Percentiles rank a stretch among this genome's conserved stretches.
Evolutionary conservation across 1,284 basidiomycete species (phyloP).

Genomic region (Mycosarcoma maydis): DNA sequence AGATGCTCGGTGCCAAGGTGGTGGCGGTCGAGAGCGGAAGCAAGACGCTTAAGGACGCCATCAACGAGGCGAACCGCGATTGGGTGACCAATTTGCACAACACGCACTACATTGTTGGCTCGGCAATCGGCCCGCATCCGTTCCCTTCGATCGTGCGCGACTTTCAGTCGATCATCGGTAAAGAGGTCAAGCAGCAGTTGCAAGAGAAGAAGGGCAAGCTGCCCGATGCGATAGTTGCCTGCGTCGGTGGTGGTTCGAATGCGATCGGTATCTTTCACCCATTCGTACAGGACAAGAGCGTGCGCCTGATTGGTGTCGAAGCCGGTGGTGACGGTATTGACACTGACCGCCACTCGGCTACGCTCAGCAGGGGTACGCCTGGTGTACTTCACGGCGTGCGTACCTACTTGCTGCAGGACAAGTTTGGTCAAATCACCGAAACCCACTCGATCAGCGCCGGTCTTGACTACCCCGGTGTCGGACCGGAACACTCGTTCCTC

Average conservation of each 20-base stretch:
- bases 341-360: constrained; percentile 88
- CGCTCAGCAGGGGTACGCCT: constrained; percentile 85
- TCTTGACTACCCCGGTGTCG: constrained; percentile 77
- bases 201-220: constrained; percentile 80
- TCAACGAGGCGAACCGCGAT: constrained; percentile 73
- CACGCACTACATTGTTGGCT: constrained; percentile 97
- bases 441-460: constrained; percentile 98
- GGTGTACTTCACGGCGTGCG: constrained; percentile 96
- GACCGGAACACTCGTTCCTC: constrained; percentile 96
- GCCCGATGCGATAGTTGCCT: constrained; percentile 93
- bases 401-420: constrained; percentile 91
- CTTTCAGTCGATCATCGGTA: constrained; percentile 94
- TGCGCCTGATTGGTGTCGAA: constrained; percentile 64
- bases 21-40: constrained; percentile 93
- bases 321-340: constrained; percentile 78
- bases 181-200: constrained; percentile 92
- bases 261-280: constrained; percentile 78
- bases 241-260: constrained; percentile 96
- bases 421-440: constrained; percentile 90
- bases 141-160: constrained; percentile 99
- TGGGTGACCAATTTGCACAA: constrained; percentile 91
- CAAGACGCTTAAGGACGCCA: constrained; percentile 88
- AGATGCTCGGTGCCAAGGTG: constrained; percentile 89
- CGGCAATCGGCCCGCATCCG: constrained; percentile 96
- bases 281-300: constrained; percentile 59